Conservation (phyloP, 805 yeast species). For the Ogataea zsoltii region DNA sequence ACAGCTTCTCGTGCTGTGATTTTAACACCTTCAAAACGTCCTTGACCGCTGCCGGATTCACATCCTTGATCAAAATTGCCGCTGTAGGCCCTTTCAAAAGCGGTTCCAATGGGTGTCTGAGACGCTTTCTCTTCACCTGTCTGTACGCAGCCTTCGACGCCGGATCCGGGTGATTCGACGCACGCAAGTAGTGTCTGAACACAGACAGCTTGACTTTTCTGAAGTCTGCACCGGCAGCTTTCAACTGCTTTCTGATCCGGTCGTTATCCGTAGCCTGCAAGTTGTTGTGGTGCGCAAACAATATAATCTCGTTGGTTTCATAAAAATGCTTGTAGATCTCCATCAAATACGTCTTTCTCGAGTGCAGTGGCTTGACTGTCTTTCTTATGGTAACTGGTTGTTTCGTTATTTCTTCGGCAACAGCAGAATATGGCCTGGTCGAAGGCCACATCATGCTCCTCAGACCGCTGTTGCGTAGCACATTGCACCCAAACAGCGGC, state of each 20-base stretch:
- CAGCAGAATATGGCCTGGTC: conserved; percentile 3
- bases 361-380: conserved; percentile 59
- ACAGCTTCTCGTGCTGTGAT: conserved; percentile 67
- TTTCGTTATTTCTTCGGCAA: neutral
- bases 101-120: conserved; percentile 66
- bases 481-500: conserved; percentile 4
- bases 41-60: conserved; percentile 70
- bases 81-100: conserved; percentile 87
- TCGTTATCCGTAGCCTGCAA: conserved; percentile 68
- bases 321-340: conserved; percentile 76
- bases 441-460: conserved; percentile 4
- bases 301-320: conserved; percentile 65
- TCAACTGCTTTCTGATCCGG: conserved; percentile 59
- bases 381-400: conserved; percentile 11
- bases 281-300: conserved; percentile 86
- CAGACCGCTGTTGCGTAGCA: conserved; percentile 1
- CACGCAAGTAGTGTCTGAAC: conserved; percentile 75
- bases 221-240: conserved; percentile 65
- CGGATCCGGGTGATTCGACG: conserved; percentile 71
- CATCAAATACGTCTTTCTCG: conserved; percentile 84
- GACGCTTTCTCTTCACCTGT: conserved; percentile 39
- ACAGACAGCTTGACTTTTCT: conserved; percentile 68
- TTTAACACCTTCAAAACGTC: conserved; percentile 62
- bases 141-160: conserved; percentile 53
- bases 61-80: conserved; percentile 61